These are phyloP conservation scores for Fusarium torulosum DNA, from an alignment of 2,329 filamentous ascomycete species.

Conservation along the genomic window DNA sequence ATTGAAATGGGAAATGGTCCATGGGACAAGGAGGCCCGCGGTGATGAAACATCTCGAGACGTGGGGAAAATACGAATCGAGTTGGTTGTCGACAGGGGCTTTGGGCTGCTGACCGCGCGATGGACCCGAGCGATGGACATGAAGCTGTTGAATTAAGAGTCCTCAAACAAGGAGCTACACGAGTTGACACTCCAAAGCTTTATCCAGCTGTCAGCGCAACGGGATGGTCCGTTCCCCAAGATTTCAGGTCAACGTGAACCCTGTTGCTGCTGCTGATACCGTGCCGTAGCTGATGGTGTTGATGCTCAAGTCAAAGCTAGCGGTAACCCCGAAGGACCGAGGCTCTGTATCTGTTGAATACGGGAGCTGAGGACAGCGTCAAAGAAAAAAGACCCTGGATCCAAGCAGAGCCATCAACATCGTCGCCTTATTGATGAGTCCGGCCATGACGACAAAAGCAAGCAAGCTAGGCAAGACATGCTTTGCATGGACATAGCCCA, in stretches of 20 bases:
- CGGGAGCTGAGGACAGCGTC: slow-evolving; percentile 9
- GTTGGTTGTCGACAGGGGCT: slow-evolving; percentile 33
- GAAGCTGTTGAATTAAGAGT: slow-evolving; percentile 32
- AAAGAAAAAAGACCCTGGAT: slow-evolving; percentile 9
- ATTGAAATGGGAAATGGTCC: slow-evolving; percentile 30
- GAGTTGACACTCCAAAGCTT: slow-evolving; percentile 15
- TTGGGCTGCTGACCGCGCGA: slow-evolving; percentile 17
- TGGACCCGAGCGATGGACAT: slow-evolving; percentile 10
- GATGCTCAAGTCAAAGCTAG: slow-evolving; percentile 9
- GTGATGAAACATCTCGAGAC: slow-evolving; percentile 47
- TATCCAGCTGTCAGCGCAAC: slow-evolving; percentile 23
- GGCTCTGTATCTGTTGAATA: not conserved
- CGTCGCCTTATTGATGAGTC: slow-evolving; percentile 21
- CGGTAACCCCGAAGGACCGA: slow-evolving; percentile 18
- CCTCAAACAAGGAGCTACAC: slow-evolving; percentile 31
- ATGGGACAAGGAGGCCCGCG: slow-evolving; percentile 33
- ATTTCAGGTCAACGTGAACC: slow-evolving; percentile 38
- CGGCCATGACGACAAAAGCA: slow-evolving; percentile 35
- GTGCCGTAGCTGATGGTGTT: slow-evolving; percentile 2
- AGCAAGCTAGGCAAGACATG: slow-evolving; percentile 36
- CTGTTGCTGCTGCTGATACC: not conserved
- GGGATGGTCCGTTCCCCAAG: slow-evolving; percentile 45
- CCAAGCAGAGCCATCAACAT: not conserved
- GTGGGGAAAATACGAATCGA: slow-evolving; percentile 50
- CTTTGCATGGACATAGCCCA: slow-evolving; percentile 38